Evolutionary conservation across 176 grass and related monocot genomes (phyloP), one percentile per base, ranked within the genome.

Genomic region (Bolboschoenus planiculmis): DNA sequence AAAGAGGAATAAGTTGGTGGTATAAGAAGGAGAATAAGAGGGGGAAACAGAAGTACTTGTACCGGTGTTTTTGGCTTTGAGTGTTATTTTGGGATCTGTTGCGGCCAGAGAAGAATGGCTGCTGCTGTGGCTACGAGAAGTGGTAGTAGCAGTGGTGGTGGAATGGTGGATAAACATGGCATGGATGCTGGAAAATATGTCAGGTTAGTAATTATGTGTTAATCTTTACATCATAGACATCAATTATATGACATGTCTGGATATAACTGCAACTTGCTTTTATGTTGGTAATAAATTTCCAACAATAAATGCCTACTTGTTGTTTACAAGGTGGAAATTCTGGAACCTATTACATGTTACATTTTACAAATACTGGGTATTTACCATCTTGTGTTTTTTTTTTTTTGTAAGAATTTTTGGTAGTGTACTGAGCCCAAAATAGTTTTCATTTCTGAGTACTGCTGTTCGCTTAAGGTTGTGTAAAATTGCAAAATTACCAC

Each of bases 101-200:
- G 74, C 9, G 60, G 84, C 27, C 15, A 76, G 83, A 56, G 46
- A 31, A 30, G 20, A 60, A 98, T 98, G 95, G 92, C 95, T 10
- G 89, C 95, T 34, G 88, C 87, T 7, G 90, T 91, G 85, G 97
- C 91, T 43, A 84, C 91, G 84, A 78, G 91, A 27, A 86, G 93
- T 43, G 91, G 79, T 58, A 88, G 86, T 40, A 70, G 84, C 56
- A 86, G 92, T 24, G 83, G 83, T 24, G 83, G 83, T 75, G 90
- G 87, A 20, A 88, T 85, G 47, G 87, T 89, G 18, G 88, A 94
- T n/a, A 93, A 87, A 66, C 86, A 87, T 30, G 81, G 71, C 26
- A 85, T 91, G 71, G 97, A 99, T 83, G 16, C 87, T 7, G 96
- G 92, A 73, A 99, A 99, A 81, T 99, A 99, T 18, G 97, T 99